Percentiles rank a stretch among this genome's conserved stretches.
phyloP scores from a whole-genome alignment of 2,329 filamentous ascomycete species.

The Arachnomyces sp. region DNA sequence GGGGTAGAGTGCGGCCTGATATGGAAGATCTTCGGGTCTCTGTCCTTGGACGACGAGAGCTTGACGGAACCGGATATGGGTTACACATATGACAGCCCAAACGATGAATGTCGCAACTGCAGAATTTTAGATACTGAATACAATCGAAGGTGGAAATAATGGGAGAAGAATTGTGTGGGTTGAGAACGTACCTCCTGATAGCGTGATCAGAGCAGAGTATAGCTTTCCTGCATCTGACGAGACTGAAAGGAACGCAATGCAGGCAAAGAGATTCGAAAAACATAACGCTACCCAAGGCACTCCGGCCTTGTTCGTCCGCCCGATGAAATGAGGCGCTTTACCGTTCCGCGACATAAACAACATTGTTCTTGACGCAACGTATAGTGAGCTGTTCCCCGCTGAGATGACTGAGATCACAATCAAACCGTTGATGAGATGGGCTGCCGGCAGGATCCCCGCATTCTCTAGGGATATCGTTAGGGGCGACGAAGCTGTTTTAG shows the following conservation, averaged over 20 bases:
- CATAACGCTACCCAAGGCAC: constrained; percentile 54
- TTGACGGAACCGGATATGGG: constrained; percentile 36
- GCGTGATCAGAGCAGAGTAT: constrained; percentile 25
- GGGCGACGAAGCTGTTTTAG: constrained; percentile 60
- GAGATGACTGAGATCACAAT: constrained; percentile 66
- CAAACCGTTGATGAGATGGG: constrained; percentile 70
- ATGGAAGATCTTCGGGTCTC: constrained; percentile 38
- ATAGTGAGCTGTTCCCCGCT: constrained; percentile 68
- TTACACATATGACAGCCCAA: constrained; percentile 33
- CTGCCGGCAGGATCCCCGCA: constrained; percentile 64
- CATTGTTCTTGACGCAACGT: constrained; percentile 67
- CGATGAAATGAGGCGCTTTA: constrained; percentile 63
- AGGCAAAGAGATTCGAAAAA: constrained; percentile 62
- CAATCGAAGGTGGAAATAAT: too few species aligned
- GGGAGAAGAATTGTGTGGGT: neutral
- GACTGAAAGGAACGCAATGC: constrained; percentile 26
- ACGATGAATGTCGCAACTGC: constrained; percentile 34
- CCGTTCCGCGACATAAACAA: constrained; percentile 67
- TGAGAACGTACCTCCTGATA: constrained; percentile 24
- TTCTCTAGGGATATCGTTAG: constrained; percentile 69
- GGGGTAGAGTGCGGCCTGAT: constrained; percentile 42
- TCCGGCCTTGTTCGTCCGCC: constrained; percentile 59
- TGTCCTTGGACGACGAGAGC: constrained; percentile 32
- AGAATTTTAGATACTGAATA: constrained; percentile 3
- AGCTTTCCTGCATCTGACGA: constrained; percentile 24